Evolutionary conservation across 2,329 filamentous ascomycete genomes (phyloP), one percentile per base, ranked within the genome.

Genomic region (Hyphodiscus sp.): DNA sequence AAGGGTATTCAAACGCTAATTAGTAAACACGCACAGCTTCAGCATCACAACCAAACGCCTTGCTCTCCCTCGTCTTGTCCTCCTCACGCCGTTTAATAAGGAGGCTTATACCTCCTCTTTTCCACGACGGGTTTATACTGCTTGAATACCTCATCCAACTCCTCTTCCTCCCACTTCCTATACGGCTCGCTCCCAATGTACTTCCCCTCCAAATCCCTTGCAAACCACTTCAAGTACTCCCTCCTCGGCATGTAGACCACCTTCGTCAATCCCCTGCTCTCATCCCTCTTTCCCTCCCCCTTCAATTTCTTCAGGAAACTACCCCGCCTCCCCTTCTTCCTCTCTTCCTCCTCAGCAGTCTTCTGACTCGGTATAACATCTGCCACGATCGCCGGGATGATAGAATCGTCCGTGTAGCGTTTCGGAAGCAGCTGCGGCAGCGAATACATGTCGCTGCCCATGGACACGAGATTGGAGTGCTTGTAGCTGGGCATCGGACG

Each of bases 161-260:
- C 63, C 43, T 59, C 59, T 53, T 64, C 63, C 9, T 49, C 64
- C 64, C 64, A 66, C 44, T 56, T 33, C 45, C 56, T 56, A 50
- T 60, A 54, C 30, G 63, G 58, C 52, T 63, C 64, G 29, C 47
- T 63, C 18, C 64, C 64, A 41, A 63, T 58, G 54, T 66, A 66
- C 9, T 46, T 50, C 8, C 62, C 62, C 38, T 55, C 53, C 26
- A 52, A 15, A 41, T 60, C 64, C 38, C 61, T 50, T 18, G 64
- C 64, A 58, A 66, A 66, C 30, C 43, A 61, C 50, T 62, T 64
- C 41, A 57, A 45, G 38, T 65, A 66, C 13, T 66, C 64, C 20
- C 59, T 38, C 43, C 64, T 52, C 18, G 64, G 64, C 64, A 66
- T 66, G 46, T 59, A 64, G 10, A 63, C 53, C 20, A 64, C 63